Evolutionary conservation across 345 rosid genomes (phyloP).

Genomic region (Hibiscus trionum): DNA sequence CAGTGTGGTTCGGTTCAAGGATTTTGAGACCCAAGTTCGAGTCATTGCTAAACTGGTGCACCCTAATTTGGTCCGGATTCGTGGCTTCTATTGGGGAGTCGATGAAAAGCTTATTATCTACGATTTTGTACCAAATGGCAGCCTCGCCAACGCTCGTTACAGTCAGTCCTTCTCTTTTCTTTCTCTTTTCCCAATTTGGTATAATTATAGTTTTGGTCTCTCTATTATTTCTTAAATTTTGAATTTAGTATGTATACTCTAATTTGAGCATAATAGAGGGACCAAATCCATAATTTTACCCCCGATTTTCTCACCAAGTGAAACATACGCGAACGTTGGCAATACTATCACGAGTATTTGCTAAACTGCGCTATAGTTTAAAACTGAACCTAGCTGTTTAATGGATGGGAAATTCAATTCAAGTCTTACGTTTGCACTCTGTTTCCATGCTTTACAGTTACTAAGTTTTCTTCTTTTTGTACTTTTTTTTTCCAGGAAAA

Average conservation of each 20-base stretch:
- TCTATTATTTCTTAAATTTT: too few relatives aligned
- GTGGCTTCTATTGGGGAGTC: constrained; percentile 79
- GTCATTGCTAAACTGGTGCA: constrained; percentile 73
- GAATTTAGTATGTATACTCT: too few relatives aligned
- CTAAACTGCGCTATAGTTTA: constrained; percentile 39
- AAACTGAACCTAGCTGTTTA: constrained; percentile 45
- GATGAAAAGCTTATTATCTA: constrained; percentile 81
- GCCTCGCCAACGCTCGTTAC: constrained; percentile 85
- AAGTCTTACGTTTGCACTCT: background rate
- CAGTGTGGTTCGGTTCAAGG: constrained; percentile 69
- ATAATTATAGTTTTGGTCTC: background rate
- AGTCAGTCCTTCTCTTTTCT: constrained; percentile 36
- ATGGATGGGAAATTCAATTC: constrained; percentile 34
- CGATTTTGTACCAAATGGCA: constrained; percentile 80
- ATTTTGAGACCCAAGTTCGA: constrained; percentile 78
- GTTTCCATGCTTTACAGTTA: background rate
- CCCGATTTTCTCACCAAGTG: background rate
- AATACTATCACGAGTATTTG: background rate
- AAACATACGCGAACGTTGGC: constrained; percentile 16
- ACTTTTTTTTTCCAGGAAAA: constrained; percentile 43
- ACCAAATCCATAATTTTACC: background rate
- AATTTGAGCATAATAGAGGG: background rate
- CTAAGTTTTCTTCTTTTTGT: background rate
- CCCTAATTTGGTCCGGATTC: constrained; percentile 78
- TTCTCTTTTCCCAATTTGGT: background rate